Conservation (phyloP, 129 eudicot species). For the Rutidosis leptorrhynchoides region DNA sequence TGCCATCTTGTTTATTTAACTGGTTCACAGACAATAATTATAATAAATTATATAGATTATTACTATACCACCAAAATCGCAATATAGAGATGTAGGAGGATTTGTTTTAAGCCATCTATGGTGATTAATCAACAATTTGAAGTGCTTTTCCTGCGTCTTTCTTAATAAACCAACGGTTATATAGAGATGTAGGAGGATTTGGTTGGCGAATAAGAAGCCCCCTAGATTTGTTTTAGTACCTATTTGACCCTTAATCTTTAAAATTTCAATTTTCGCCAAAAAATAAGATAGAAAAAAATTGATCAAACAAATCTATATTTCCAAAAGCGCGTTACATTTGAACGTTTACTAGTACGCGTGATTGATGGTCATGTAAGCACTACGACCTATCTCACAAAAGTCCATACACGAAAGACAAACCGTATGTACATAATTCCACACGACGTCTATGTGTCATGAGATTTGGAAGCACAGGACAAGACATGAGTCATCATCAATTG, state of each 20-base stretch:
- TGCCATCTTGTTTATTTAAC: too few relatives aligned
- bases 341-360: slow-evolving; percentile 1
- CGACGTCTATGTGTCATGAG: slow-evolving; percentile 18
- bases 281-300: neutral
- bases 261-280: neutral
- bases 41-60: too few relatives aligned
- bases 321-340: slow-evolving; percentile 18
- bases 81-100: too few relatives aligned
- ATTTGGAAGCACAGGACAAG: slow-evolving; percentile 34
- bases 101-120: too few relatives aligned
- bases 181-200: too few relatives aligned
- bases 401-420: slow-evolving; percentile 27
- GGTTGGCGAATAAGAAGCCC: too few relatives aligned
- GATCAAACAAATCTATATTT: neutral
- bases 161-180: too few relatives aligned
- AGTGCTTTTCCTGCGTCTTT: too few relatives aligned
- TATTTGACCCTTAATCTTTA: neutral
- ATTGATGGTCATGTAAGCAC: slow-evolving; percentile 15
- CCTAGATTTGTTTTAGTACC: too few relatives aligned
- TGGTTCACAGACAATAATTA: neutral
- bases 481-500: slow-evolving; percentile 26
- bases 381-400: slow-evolving; percentile 11
- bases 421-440: slow-evolving; percentile 16
- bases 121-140: too few relatives aligned
- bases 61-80: too few relatives aligned